Percentiles rank a stretch among this genome's conserved stretches.
phyloP scores from a whole-genome alignment of 768 basidiomycete species.

The Lactarius vividus region DNA sequence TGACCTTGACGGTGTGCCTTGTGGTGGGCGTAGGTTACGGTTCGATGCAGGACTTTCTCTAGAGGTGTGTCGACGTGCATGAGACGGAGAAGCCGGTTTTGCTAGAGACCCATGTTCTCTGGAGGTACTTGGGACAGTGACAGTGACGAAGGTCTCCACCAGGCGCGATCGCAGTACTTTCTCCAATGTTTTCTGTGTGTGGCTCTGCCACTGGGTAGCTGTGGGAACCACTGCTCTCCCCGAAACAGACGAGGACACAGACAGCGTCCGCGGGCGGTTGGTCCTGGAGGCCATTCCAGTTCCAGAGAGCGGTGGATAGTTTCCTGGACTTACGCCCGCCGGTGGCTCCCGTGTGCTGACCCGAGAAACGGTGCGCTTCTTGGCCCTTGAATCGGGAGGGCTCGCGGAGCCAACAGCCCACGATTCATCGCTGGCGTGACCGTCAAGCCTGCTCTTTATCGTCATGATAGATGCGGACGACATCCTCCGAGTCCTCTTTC shows the following conservation, averaged over 20 bases:
- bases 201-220: conserved; percentile 46
- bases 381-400: conserved; percentile 37
- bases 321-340: conserved; percentile 14
- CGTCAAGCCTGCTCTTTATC: conserved; percentile 48
- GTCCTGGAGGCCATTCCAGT: conserved; percentile 5
- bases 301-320: conserved; percentile 18
- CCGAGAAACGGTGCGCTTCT: conserved; percentile 39
- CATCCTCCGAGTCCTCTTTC: conserved; percentile 57
- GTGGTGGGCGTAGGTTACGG: conserved; percentile 9
- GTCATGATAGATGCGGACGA: conserved; percentile 58
- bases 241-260: conserved; percentile 18
- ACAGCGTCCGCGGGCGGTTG: conserved; percentile 19
- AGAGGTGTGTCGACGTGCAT: conserved; percentile 9
- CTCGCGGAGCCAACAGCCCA: conserved; percentile 33
- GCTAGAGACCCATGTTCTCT: not conserved
- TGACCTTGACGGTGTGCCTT: conserved; percentile 1
- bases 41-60: conserved; percentile 15
- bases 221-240: conserved; percentile 27
- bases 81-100: conserved; percentile 9
- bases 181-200: conserved; percentile 69
- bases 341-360: conserved; percentile 34
- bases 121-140: conserved; percentile 39
- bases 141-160: conserved; percentile 72
- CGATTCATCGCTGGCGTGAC: conserved; percentile 33
- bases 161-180: conserved; percentile 68